Conservation (phyloP, 495 filamentous ascomycete genomes). For the Daldinia grandis region DNA sequence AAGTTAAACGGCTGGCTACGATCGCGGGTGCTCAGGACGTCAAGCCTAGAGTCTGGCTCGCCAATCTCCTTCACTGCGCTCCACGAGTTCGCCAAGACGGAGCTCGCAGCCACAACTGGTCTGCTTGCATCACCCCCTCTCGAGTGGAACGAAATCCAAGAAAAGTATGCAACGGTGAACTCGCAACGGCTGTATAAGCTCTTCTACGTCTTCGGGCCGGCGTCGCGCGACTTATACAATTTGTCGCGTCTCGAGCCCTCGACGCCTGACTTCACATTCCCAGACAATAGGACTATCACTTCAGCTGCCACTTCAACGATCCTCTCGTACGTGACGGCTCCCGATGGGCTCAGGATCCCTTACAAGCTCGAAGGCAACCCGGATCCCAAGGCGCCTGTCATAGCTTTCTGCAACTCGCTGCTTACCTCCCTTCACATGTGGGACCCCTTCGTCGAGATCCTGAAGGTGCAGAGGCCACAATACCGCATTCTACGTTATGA, state of each 20-base stretch:
- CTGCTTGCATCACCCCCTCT: constrained; percentile 66
- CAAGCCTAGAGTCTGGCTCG: constrained; percentile 58
- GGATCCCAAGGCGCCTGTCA: constrained; percentile 68
- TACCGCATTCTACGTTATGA: constrained; percentile 78
- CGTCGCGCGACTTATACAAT: constrained; percentile 68
- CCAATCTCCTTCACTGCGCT: constrained; percentile 67
- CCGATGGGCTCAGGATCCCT: constrained; percentile 71
- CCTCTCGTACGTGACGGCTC: constrained; percentile 70
- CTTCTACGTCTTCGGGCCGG: constrained; percentile 80
- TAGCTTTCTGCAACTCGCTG: constrained; percentile 79
- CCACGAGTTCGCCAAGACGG: constrained; percentile 73
- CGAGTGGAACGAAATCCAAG: constrained; percentile 63
- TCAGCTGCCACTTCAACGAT: constrained; percentile 59
- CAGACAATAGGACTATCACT: constrained; percentile 60
- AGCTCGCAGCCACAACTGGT: constrained; percentile 69
- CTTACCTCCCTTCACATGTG: constrained; percentile 78
- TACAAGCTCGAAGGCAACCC: constrained; percentile 79
- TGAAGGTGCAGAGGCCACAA: constrained; percentile 63
- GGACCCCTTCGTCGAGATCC: constrained; percentile 72
- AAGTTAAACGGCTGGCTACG: constrained; percentile 80
- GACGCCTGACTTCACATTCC: constrained; percentile 62
- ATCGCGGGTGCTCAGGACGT: constrained; percentile 69
- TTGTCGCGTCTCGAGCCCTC: constrained; percentile 47
- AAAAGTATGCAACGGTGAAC: constrained; percentile 64
- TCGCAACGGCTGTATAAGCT: constrained; percentile 69